phyloP scores from a whole-genome alignment of 805 yeast genomes.

The Candida anglica region DNA sequence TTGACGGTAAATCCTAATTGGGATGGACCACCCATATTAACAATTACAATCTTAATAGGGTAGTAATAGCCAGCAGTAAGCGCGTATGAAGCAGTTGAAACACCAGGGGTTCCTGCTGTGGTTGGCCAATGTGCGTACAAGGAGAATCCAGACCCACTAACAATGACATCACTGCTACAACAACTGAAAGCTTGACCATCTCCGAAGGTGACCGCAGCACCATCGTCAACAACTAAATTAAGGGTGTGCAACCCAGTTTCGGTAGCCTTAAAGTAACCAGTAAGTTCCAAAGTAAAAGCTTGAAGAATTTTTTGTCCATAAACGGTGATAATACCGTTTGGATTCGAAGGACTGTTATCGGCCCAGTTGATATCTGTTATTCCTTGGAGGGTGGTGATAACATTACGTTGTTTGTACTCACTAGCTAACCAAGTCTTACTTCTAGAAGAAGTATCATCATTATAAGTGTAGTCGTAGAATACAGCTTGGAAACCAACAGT shows the following conservation, averaged over 20 bases:
- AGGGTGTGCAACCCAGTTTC: not conserved
- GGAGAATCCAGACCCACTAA: not conserved
- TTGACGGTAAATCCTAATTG: not conserved
- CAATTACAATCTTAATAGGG: constrained; percentile 1
- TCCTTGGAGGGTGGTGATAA: no score
- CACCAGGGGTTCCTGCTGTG: not conserved
- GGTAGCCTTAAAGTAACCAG: constrained; percentile 1
- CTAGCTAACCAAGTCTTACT: no score
- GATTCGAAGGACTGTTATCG: no score
- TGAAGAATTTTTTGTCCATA: no score
- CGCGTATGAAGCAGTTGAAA: not conserved
- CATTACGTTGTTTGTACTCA: no score
- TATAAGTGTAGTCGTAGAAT: not conserved
- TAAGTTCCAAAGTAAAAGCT: not conserved
- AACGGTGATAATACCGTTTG: not conserved
- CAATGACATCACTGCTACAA: not conserved
- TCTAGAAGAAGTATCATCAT: no score
- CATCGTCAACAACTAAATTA: not conserved
- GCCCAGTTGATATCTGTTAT: no score
- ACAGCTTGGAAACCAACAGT: not conserved
- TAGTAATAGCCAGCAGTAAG: constrained; percentile 4
- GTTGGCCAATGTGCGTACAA: not conserved
- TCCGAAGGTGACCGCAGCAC: not conserved
- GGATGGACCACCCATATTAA: constrained; percentile 1
- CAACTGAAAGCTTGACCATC: constrained; percentile 1